phyloP scores from a whole-genome alignment of 805 yeast species.

The Yamadazyma laniorum region DNA sequence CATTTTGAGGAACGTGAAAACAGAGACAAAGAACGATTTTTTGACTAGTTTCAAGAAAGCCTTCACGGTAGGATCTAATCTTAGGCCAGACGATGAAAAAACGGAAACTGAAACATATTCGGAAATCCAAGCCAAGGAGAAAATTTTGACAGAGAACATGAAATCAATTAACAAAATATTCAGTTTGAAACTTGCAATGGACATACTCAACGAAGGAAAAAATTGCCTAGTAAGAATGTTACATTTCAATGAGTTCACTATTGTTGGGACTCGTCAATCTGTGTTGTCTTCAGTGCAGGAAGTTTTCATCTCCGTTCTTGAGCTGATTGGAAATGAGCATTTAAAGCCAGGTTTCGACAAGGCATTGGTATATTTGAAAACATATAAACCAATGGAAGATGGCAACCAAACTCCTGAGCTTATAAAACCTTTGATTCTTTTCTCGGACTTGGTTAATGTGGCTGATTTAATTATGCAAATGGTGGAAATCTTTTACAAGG shows the following conservation, averaged over 20 bases:
- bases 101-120: conserved; percentile 42
- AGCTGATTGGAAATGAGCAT: conserved; percentile 67
- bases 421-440: conserved; percentile 82
- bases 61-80: conserved; percentile 39
- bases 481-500: conserved; percentile 86
- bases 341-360: conserved; percentile 80
- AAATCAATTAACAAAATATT: conserved; percentile 73
- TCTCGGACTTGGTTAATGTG: conserved; percentile 86
- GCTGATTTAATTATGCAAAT: conserved; percentile 92
- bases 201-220: conserved; percentile 67
- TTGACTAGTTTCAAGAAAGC: conserved; percentile 64
- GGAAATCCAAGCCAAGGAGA: conserved; percentile 77
- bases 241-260: conserved; percentile 31
- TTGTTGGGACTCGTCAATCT: conserved; percentile 31
- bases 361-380: conserved; percentile 67
- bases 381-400: conserved; percentile 60
- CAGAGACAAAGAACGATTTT: conserved; percentile 54
- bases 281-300: conserved; percentile 46
- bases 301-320: conserved; percentile 67
- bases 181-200: conserved; percentile 75
- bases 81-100: conserved; percentile 16
- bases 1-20: conserved; percentile 49
- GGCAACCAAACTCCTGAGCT: conserved; percentile 25
- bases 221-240: conserved; percentile 58
- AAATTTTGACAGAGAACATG: conserved; percentile 71